These are phyloP conservation scores for Ophiostoma populinum DNA, from an alignment of 2,329 filamentous ascomycete species.

Conservation along the genomic window DNA sequence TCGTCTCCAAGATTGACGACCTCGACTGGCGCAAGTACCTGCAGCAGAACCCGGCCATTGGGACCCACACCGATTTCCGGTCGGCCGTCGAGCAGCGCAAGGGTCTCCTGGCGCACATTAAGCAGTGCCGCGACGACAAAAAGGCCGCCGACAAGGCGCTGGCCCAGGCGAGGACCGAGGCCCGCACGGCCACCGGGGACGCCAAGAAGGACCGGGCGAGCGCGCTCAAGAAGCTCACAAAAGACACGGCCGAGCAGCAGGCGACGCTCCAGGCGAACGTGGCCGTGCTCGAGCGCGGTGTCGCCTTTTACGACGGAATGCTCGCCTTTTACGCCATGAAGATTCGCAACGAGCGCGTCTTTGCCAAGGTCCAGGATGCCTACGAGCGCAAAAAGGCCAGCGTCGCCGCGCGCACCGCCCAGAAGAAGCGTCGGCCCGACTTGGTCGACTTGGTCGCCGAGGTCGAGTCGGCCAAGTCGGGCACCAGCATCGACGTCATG, in stretches of 20 bases:
- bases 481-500: no score
- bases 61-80: not conserved
- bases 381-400: not conserved
- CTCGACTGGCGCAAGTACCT: constrained; percentile 11
- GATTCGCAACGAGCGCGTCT: not conserved
- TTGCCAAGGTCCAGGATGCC: not conserved
- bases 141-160: no score
- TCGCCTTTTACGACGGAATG: not conserved
- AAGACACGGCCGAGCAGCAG: not conserved
- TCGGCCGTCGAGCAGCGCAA: not conserved
- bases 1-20: constrained; percentile 17
- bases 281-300: not conserved
- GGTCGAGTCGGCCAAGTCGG: no score
- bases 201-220: no score
- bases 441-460: no score
- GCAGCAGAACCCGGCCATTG: not conserved
- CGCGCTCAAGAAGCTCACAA: no score
- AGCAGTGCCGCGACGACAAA: no score
- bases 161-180: no score
- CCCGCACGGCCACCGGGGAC: no score
- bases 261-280: not conserved
- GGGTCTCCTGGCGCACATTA: no score
- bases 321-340: not conserved
- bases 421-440: no score
- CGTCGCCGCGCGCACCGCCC: not conserved